These are phyloP conservation scores for Lagenidium sp. DNA, from an alignment of 352 stramenopile species.

Conservation along the genomic window DNA sequence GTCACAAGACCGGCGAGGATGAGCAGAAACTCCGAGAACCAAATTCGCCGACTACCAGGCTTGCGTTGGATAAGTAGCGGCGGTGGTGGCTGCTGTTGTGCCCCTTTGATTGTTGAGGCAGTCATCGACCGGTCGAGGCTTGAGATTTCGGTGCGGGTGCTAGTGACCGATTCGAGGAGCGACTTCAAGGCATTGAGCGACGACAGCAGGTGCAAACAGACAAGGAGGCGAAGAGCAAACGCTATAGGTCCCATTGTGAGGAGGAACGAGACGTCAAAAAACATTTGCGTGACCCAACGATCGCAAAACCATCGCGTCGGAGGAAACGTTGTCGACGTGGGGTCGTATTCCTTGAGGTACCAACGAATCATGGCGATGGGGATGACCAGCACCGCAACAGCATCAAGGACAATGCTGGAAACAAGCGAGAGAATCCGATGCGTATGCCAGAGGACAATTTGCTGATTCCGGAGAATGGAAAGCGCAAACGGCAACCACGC, in stretches of 20 bases:
- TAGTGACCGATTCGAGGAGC: slow-evolving; percentile 12
- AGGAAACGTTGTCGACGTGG: background rate
- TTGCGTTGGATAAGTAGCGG: slow-evolving; percentile 6
- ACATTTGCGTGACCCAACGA: slow-evolving; percentile 8
- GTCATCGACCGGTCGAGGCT: slow-evolving; percentile 9
- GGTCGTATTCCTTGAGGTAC: slow-evolving; percentile 5
- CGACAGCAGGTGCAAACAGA: slow-evolving; percentile 9
- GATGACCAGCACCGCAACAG: slow-evolving; percentile 6
- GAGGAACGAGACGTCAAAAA: slow-evolving; percentile 9
- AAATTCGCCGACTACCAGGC: background rate
- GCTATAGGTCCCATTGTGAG: slow-evolving; percentile 1
- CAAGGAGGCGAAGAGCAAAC: background rate
- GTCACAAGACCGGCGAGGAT: slow-evolving; percentile 1
- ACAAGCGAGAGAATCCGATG: slow-evolving; percentile 10
- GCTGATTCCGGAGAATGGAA: slow-evolving; percentile 6
- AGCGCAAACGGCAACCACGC: slow-evolving; percentile 6
- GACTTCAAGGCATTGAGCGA: slow-evolving; percentile 15
- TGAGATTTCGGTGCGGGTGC: slow-evolving; percentile 7
- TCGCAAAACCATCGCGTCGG: slow-evolving; percentile 1
- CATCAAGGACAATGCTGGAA: slow-evolving; percentile 7
- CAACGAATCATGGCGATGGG: slow-evolving; percentile 1
- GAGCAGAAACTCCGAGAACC: background rate
- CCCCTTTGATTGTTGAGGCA: slow-evolving; percentile 3
- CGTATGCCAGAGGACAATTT: slow-evolving; percentile 14
- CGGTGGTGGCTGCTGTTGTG: background rate